These are phyloP conservation scores for Penicillium concentricum DNA, from an alignment of 2,329 filamentous ascomycete species.

Conservation along the genomic window DNA sequence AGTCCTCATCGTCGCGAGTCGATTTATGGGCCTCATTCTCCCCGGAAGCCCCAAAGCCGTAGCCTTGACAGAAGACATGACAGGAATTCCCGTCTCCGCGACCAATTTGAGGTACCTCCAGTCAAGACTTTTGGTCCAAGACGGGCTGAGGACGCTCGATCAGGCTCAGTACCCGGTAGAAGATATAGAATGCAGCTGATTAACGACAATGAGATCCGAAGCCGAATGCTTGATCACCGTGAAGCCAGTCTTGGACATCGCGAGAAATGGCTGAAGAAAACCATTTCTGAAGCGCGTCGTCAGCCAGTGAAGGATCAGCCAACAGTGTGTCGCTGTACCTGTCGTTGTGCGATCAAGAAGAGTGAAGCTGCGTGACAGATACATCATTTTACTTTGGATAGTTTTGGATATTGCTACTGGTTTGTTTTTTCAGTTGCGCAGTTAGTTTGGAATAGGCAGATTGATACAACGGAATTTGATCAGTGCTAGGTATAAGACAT, in stretches of 20 bases:
- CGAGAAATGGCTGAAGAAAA: conserved; percentile 26
- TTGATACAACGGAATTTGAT: neutral
- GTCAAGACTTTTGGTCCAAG: neutral
- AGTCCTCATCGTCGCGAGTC: conserved; percentile 16
- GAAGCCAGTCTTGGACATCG: conserved; percentile 27
- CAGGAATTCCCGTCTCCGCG: neutral
- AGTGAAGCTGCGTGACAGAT: neutral
- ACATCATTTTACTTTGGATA: neutral
- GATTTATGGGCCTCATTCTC: neutral
- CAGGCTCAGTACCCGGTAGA: neutral
- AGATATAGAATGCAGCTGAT: conserved; percentile 15
- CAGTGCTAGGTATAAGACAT: neutral
- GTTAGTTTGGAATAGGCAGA: neutral
- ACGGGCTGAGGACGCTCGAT: neutral
- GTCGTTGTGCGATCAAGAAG: conserved; percentile 7
- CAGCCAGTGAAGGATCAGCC: conserved; percentile 16
- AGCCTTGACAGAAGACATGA: conserved; percentile 11
- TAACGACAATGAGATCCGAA: conserved; percentile 26
- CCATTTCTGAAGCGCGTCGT: conserved; percentile 5
- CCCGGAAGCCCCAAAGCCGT: conserved; percentile 1
- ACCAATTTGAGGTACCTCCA: conserved; percentile 7
- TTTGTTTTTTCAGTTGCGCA: neutral
- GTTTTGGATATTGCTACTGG: neutral
- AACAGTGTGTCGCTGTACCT: conserved; percentile 10
- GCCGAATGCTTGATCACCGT: conserved; percentile 29